Base-by-base conservation (phyloP, 1,139 yeast genomes). In the Blastobotrys illinoisensis region DNA sequence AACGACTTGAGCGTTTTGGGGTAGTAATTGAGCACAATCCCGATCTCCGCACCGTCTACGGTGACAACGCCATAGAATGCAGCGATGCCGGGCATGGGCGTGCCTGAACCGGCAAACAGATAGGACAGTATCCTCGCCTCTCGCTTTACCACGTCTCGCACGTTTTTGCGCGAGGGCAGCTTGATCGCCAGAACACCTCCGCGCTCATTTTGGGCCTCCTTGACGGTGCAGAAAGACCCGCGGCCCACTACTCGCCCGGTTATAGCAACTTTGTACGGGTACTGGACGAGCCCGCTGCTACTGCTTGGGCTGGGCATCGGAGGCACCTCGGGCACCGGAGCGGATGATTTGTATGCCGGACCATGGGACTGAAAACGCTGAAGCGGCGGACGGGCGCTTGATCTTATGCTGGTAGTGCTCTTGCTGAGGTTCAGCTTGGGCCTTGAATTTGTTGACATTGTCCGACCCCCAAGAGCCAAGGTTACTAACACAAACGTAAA, bases 201-300 rank as follows among this genome's bases (percentile, higher is more conserved):
- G 7, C 40, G 40, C 5, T 32, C 40, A n/a, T n/a, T 32, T 16
- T 32, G 47, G 13, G 57, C 56, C 40, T 50, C 49, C 26, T 52
- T 51, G 18, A 60, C 60, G 19, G 51, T 53, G 45, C 61, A 58
- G 52, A 60, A 60, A 16, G 62, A 44, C 4, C 64, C 64, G 3
- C 54, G 49, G 18, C 63, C 64, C 13, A 60, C 43, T 19, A 55
- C 52, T 11, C 40, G 40, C 16, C 40, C 40, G 7, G 40, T 32
- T 16, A 32, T 16, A 5, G 40, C 3, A 3, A 32, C 40, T 4
- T n/a, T 11, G 16, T 32, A 32, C 14, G 40, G 40, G 16, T n/a
- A 32, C 40, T 32, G 14, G 3, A 32, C 6, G 11, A 32, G 40
- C 5, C 40, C 40, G 11, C 32, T 26, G 13, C 16, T n/a, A 16